A percentile compares a stretch with the other conserved stretches of the same genome.
These are phyloP conservation scores for Pistacia atlantica DNA, from an alignment of 345 rosid species.

Conservation along the genomic window DNA sequence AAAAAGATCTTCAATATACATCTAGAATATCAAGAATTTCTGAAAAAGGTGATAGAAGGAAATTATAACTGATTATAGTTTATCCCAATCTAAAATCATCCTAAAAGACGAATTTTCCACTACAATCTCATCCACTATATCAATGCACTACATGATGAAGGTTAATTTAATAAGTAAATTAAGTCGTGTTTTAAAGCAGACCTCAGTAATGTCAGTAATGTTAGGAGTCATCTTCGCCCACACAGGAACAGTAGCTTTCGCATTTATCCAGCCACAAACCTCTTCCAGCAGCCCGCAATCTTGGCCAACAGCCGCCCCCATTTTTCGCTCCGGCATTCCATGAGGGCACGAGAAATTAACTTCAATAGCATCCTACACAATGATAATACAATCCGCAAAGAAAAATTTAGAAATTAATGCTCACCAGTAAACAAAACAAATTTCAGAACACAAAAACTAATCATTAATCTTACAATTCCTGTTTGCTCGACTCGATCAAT, in stretches of 20 bases:
- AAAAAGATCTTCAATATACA: too few species aligned
- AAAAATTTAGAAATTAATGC: background rate
- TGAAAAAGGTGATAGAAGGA: background rate
- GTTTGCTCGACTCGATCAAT: slow-evolving; percentile 95
- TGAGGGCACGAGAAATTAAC: slow-evolving; percentile 98
- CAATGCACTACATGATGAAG: background rate
- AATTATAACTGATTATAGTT: too few species aligned
- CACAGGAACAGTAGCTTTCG: slow-evolving; percentile 95
- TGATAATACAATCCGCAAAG: background rate
- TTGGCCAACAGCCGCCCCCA: slow-evolving; percentile 99
- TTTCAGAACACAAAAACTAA: background rate
- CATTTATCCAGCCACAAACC: slow-evolving; percentile 94
- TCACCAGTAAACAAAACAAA: background rate
- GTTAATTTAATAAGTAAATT: too few species aligned
- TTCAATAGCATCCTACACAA: slow-evolving; percentile 82
- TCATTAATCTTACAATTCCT: slow-evolving; percentile 69
- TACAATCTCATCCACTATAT: background rate
- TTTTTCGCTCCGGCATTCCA: slow-evolving; percentile 98
- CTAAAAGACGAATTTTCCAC: background rate
- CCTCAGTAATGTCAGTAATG: slow-evolving; percentile 92
- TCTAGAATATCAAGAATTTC: background rate
- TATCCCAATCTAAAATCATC: background rate
- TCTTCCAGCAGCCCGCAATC: slow-evolving; percentile 83
- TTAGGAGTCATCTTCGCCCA: slow-evolving; percentile 99
- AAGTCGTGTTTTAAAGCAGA: slow-evolving; percentile 7